Conservation (phyloP, 1,139 yeast genomes). For the Insectozyma bohioensis region DNA sequence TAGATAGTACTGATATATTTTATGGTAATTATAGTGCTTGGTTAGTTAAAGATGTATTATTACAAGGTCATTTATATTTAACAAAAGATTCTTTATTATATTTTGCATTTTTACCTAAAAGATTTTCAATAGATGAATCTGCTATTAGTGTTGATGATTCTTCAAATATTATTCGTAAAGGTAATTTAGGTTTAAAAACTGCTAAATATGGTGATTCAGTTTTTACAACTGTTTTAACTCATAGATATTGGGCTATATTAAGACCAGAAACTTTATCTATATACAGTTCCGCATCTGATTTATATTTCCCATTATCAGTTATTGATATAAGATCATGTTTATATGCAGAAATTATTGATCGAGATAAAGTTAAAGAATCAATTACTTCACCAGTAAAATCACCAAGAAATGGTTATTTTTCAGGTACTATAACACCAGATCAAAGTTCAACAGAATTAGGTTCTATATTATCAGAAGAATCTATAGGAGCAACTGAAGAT, state of each 20-base stretch:
- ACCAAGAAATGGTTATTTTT: constrained; percentile 11
- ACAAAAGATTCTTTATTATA: constrained; percentile 67
- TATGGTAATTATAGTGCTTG: constrained; percentile 68
- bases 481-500: constrained; percentile 24
- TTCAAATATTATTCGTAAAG: constrained; percentile 37
- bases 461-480: constrained; percentile 25
- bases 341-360: constrained; percentile 53
- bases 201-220: constrained; percentile 42
- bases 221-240: constrained; percentile 36
- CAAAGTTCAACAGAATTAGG: constrained; percentile 18
- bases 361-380: constrained; percentile 19
- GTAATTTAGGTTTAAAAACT: constrained; percentile 52
- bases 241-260: constrained; percentile 73
- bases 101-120: constrained; percentile 77
- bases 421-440: constrained; percentile 15
- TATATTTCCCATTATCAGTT: constrained; percentile 77
- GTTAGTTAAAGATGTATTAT: constrained; percentile 76
- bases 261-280: constrained; percentile 68
- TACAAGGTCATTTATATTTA: constrained; percentile 82
- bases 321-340: constrained; percentile 69
- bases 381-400: constrained; percentile 13
- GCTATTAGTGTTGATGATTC: constrained; percentile 27
- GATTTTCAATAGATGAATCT: constrained; percentile 13
- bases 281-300: constrained; percentile 69
- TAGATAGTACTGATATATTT: constrained; percentile 52